These are phyloP conservation scores for Calendula officinalis DNA, from an alignment of 129 eudicot genomes.

Conservation along the genomic window DNA sequence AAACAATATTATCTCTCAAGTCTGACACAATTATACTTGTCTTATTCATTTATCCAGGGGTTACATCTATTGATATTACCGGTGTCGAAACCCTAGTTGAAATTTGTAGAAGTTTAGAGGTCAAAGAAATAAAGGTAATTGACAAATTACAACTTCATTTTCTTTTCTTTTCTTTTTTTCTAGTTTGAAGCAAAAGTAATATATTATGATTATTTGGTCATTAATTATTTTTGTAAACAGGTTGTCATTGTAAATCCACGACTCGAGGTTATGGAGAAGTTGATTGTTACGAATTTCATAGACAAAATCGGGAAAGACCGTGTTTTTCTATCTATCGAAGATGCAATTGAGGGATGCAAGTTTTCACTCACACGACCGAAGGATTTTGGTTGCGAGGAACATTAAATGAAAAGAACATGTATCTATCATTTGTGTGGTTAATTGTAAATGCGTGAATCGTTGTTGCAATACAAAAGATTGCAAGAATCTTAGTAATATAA, in stretches of 20 bases:
- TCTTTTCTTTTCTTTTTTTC: background rate
- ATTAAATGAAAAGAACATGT: constrained; percentile 14
- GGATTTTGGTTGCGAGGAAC: constrained; percentile 12
- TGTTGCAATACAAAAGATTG: constrained; percentile 23
- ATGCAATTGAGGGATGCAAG: constrained; percentile 66
- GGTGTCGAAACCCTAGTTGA: constrained; percentile 80
- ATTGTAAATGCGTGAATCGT: constrained; percentile 18
- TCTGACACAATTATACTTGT: background rate
- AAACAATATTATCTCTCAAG: background rate
- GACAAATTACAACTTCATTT: background rate
- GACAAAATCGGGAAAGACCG: constrained; percentile 64
- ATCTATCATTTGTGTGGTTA: constrained; percentile 13
- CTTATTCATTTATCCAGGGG: constrained; percentile 42
- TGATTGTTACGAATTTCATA: constrained; percentile 53
- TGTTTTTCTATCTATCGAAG: constrained; percentile 67
- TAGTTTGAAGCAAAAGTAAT: background rate
- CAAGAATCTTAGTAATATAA: background rate
- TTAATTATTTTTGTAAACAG: constrained; percentile 28
- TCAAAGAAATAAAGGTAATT: constrained; percentile 61
- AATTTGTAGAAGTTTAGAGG: constrained; percentile 45
- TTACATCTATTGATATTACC: constrained; percentile 76
- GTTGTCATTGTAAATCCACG: constrained; percentile 73
- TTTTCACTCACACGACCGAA: constrained; percentile 37
- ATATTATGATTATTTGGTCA: background rate
- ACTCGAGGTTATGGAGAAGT: constrained; percentile 77